Percentiles rank a stretch among this genome's conserved stretches.
Evolutionary conservation across 1,139 yeast species (phyloP).

Genomic region (Saccharomyces hybrid): DNA sequence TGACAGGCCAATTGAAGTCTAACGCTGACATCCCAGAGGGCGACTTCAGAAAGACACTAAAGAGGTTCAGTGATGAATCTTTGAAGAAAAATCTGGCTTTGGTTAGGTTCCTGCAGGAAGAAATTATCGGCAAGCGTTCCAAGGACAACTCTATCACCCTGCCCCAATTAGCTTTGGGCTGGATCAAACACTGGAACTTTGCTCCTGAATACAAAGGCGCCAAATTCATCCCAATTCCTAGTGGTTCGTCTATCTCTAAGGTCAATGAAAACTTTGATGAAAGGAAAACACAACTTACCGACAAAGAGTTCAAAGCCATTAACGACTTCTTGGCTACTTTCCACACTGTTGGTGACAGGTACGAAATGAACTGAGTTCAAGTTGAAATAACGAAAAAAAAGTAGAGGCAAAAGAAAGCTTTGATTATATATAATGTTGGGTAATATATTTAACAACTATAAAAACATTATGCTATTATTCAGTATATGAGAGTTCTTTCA

Average conservation of each 20-base stretch:
- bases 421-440: neutral
- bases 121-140: conserved; percentile 42
- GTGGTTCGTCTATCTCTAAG: conserved; percentile 53
- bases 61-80: conserved; percentile 53
- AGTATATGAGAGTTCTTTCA: neutral
- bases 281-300: conserved; percentile 37
- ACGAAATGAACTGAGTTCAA: conserved; percentile 26
- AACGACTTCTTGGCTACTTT: conserved; percentile 38
- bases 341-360: conserved; percentile 46
- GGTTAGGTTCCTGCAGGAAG: conserved; percentile 36
- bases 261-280: conserved; percentile 51
- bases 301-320: conserved; percentile 45
- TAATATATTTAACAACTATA: neutral
- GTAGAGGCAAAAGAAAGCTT: neutral
- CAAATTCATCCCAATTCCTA: conserved; percentile 68
- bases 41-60: conserved; percentile 49
- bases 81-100: conserved; percentile 44
- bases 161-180: conserved; percentile 66
- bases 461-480: neutral
- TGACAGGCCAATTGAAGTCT: conserved; percentile 53
- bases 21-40: conserved; percentile 42
- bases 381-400: neutral
- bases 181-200: conserved; percentile 45
- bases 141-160: conserved; percentile 41
- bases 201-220: conserved; percentile 39